Conservation (phyloP, 805 yeast genomes). For the Myxozyma geophila region DNA sequence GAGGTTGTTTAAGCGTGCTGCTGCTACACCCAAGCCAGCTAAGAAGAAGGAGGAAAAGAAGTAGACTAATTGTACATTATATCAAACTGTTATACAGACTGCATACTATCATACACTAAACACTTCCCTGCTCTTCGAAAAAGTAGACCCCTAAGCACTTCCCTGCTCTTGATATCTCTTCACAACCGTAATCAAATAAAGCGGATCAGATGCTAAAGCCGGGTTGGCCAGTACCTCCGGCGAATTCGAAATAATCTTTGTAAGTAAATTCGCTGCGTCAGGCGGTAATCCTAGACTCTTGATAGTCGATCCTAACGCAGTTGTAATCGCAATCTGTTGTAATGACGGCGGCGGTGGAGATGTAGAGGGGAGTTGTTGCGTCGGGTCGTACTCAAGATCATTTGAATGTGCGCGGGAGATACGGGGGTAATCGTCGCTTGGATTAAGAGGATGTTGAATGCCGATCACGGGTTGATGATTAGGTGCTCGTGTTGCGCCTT, state of each 20-base stretch:
- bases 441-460: not conserved
- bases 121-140: too few species aligned
- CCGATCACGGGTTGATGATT: not conserved
- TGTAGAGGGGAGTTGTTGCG: not conserved
- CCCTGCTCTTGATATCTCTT: constrained; percentile 37
- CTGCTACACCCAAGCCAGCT: not conserved
- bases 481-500: constrained; percentile 3
- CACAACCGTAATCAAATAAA: constrained; percentile 39
- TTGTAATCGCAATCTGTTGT: not conserved
- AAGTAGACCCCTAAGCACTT: too few species aligned
- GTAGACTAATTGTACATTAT: not conserved
- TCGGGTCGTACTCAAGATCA: constrained; percentile 11
- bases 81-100: not conserved
- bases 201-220: constrained; percentile 40
- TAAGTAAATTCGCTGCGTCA: constrained; percentile 38
- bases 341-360: not conserved
- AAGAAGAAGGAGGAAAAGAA: not conserved
- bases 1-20: not conserved
- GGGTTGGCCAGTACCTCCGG: constrained; percentile 43
- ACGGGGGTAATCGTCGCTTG: not conserved
- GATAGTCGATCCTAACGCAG: not conserved
- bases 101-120: not conserved
- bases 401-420: not conserved
- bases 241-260: constrained; percentile 36
- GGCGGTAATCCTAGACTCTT: constrained; percentile 38